These are phyloP conservation scores for Zychaea mexicana DNA, from an alignment of 371 early-diverging fungal genomes.

Conservation along the genomic window DNA sequence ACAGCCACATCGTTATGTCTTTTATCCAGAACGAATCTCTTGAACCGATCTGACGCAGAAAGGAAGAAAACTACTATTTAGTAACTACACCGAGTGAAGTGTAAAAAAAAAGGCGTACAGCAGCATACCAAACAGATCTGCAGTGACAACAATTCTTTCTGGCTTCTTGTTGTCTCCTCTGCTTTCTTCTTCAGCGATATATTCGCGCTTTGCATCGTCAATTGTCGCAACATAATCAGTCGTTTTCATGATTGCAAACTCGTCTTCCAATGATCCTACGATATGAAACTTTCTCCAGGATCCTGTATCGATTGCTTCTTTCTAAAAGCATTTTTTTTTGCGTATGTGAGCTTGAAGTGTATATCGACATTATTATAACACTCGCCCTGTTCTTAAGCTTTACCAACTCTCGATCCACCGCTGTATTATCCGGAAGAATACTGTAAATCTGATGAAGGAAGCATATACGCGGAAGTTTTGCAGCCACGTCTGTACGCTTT, in stretches of 20 bases:
- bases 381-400: not conserved
- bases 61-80: not conserved
- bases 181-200: conserved; percentile 50
- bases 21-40: conserved; percentile 8
- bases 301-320: conserved; percentile 23
- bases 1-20: conserved; percentile 13
- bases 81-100: too few relatives aligned
- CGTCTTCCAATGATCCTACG: conserved; percentile 37
- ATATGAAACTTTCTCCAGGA: conserved; percentile 39
- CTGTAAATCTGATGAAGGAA: conserved; percentile 46
- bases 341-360: too few relatives aligned
- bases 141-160: conserved; percentile 49
- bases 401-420: conserved; percentile 45
- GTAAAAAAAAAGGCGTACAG: not conserved
- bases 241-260: conserved; percentile 28
- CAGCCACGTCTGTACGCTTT: conserved; percentile 10
- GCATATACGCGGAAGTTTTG: conserved; percentile 22
- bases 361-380: too few relatives aligned
- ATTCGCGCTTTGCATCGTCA: conserved; percentile 18
- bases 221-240: conserved; percentile 26
- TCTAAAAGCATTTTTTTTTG: conserved; percentile 26
- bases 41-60: conserved; percentile 16
- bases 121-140: conserved; percentile 18
- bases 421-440: conserved; percentile 31
- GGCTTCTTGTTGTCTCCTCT: conserved; percentile 55